These are phyloP conservation scores for Lonicera japonica DNA, from an alignment of 129 eudicot species.

Conservation along the genomic window DNA sequence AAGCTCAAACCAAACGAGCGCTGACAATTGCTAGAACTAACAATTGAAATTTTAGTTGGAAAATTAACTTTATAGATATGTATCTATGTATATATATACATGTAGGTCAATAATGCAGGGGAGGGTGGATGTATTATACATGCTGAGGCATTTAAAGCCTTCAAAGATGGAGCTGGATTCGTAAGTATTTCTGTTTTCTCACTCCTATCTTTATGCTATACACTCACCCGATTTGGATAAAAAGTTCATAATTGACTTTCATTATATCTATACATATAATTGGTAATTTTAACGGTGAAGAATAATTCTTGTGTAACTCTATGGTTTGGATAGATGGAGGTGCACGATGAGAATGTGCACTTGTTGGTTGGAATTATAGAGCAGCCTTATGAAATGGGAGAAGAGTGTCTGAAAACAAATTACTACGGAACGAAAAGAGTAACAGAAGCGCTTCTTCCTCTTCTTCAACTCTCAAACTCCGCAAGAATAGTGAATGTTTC, in stretches of 20 bases:
- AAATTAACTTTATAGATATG: not conserved
- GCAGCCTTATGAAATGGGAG: slow-evolving; percentile 12
- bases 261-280: no score
- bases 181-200: slow-evolving; percentile 18
- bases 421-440: slow-evolving; percentile 16
- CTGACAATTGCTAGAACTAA: no score
- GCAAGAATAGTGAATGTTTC: slow-evolving; percentile 18
- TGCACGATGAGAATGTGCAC: not conserved
- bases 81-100: no score
- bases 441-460: slow-evolving; percentile 13
- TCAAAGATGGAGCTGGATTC: slow-evolving; percentile 34
- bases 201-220: no score
- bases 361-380: slow-evolving; percentile 4
- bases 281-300: no score
- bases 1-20: no score
- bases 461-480: slow-evolving; percentile 19
- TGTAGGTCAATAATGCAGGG: slow-evolving; percentile 20
- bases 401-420: slow-evolving; percentile 13
- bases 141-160: slow-evolving; percentile 22
- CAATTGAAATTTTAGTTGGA: no score
- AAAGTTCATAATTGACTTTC: not conserved
- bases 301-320: not conserved
- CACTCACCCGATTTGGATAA: no score
- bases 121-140: slow-evolving; percentile 15
- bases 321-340: not conserved